A percentile compares a stretch with the other conserved stretches of the same genome.
phyloP scores from a whole-genome alignment of 106 monocot genomes.

The Dactylorhiza incarnata region DNA sequence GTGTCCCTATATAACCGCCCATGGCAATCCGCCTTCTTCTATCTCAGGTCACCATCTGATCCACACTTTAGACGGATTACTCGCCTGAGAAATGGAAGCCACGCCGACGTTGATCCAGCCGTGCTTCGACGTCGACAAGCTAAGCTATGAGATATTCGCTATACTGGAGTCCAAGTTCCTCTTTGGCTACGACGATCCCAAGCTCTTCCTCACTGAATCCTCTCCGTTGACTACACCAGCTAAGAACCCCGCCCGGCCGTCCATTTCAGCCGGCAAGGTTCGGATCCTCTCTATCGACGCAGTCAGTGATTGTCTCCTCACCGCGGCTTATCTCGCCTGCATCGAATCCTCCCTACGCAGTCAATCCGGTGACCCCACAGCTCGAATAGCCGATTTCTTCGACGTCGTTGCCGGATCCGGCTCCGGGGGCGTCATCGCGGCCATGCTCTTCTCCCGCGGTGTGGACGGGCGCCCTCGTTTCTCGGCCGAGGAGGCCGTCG shows the following conservation, averaged over 20 bases:
- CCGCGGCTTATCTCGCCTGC: conserved; percentile 41
- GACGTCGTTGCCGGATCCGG: conserved; percentile 81
- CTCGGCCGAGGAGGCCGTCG: conserved; percentile 31
- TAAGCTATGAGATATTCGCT: conserved; percentile 70
- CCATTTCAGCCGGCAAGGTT: conserved; percentile 20
- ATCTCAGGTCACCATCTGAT: background rate
- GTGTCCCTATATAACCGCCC: background rate
- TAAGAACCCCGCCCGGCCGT: background rate
- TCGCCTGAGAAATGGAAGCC: background rate
- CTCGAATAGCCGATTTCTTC: conserved; percentile 66
- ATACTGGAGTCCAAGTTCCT: conserved; percentile 60
- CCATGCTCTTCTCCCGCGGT: conserved; percentile 61
- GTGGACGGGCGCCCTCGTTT: conserved; percentile 25
- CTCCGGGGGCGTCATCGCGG: conserved; percentile 54
- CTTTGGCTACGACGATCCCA: conserved; percentile 22
- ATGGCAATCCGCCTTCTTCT: background rate
- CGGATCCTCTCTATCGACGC: conserved; percentile 63
- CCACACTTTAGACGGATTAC: no score
- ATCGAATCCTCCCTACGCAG: conserved; percentile 46
- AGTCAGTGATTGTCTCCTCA: conserved; percentile 33
- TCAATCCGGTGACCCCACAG: conserved; percentile 24
- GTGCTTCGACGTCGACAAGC: conserved; percentile 32
- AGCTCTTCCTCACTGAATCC: conserved; percentile 19
- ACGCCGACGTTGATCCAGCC: background rate
- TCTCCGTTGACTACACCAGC: background rate